Percentiles rank a stretch among this genome's conserved stretches.
These are phyloP conservation scores for Pichia exigua DNA, from an alignment of 805 yeast genomes.

Conservation along the genomic window DNA sequence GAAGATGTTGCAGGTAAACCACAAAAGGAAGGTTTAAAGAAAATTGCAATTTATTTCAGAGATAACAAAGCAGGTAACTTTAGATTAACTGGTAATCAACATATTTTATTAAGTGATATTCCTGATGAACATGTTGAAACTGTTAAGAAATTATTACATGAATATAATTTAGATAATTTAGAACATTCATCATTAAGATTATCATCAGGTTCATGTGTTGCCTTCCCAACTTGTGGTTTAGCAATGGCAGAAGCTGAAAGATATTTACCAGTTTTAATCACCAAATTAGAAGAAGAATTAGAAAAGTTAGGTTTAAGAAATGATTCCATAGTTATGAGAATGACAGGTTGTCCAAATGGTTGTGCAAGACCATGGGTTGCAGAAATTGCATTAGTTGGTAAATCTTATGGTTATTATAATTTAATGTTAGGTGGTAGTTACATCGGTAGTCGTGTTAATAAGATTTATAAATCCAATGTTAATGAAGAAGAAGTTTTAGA, in stretches of 20 bases:
- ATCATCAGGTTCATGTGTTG: conserved; percentile 94
- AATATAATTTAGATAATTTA: conserved; percentile 78
- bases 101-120: conserved; percentile 67
- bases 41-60: conserved; percentile 63
- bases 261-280: conserved; percentile 72
- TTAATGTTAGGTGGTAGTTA: conserved; percentile 94
- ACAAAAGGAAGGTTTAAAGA: conserved; percentile 78
- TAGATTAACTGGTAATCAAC: conserved; percentile 95
- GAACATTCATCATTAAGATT: conserved; percentile 69
- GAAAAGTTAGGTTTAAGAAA: conserved; percentile 92
- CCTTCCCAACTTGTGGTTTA: conserved; percentile 96
- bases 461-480: conserved; percentile 78
- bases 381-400: conserved; percentile 91
- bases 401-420: conserved; percentile 89
- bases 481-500: conserved; percentile 82
- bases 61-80: conserved; percentile 68
- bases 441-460: conserved; percentile 87
- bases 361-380: conserved; percentile 99
- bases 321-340: conserved; percentile 91
- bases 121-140: conserved; percentile 57
- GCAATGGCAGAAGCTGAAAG: conserved; percentile 99
- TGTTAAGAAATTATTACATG: conserved; percentile 55
- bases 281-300: conserved; percentile 75
- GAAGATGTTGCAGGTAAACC: conserved; percentile 88
- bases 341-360: conserved; percentile 99